Evolutionary conservation across 495 filamentous ascomycete species (phyloP).

Genomic region (Talaromyces borbonicus): DNA sequence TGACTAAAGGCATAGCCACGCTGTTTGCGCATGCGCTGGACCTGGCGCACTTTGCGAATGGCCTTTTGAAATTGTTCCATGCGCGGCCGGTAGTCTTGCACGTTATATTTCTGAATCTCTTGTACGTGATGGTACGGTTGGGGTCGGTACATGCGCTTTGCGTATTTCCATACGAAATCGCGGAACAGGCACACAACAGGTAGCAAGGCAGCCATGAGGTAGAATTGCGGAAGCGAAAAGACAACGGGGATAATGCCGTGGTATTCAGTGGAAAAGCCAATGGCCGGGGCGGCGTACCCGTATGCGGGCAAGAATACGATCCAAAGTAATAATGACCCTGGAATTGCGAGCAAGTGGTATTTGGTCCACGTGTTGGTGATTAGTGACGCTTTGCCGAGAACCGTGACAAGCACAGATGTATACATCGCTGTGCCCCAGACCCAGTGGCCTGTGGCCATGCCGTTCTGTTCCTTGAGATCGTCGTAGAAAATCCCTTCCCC

Average conservation of each 20-base stretch:
- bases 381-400: slow-evolving; percentile 89
- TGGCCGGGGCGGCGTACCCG: slow-evolving; percentile 76
- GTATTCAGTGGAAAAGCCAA: slow-evolving; percentile 79
- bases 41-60: slow-evolving; percentile 95
- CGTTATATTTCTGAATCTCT: slow-evolving; percentile 99
- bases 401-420: slow-evolving; percentile 80
- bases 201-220: slow-evolving; percentile 72
- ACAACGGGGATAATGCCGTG: slow-evolving; percentile 71
- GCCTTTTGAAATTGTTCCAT: slow-evolving; percentile 99
- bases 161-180: slow-evolving; percentile 78
- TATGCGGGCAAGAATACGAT: slow-evolving; percentile 83
- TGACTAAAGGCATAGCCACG: slow-evolving; percentile 97
- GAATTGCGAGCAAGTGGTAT: slow-evolving; percentile 92
- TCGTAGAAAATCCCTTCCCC: slow-evolving; percentile 69
- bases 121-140: slow-evolving; percentile 98
- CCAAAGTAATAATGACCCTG: slow-evolving; percentile 88
- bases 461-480: slow-evolving; percentile 67
- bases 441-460: slow-evolving; percentile 84
- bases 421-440: slow-evolving; percentile 93
- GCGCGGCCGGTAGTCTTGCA: slow-evolving; percentile 94
- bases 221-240: slow-evolving; percentile 77
- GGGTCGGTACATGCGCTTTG: slow-evolving; percentile 92
- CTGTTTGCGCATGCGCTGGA: slow-evolving; percentile 99
- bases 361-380: slow-evolving; percentile 99
- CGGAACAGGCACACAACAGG: slow-evolving; percentile 77